Evolutionary conservation across 305 asterid species (phyloP).

Genomic region (Stenogyne calaminthoides): DNA sequence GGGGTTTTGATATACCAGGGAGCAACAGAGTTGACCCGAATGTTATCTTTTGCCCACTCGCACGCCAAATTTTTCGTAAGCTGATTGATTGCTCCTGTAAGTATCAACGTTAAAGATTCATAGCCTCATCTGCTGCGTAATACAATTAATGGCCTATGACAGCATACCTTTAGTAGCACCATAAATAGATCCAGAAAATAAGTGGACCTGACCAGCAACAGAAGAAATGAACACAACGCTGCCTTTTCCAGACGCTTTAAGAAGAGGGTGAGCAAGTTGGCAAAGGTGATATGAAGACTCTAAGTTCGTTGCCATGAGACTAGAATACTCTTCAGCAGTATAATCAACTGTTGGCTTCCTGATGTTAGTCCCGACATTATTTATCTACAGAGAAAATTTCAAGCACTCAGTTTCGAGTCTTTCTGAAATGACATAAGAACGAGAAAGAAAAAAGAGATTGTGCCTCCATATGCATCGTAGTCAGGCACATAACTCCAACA

Average conservation of each 20-base stretch:
- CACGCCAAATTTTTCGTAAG: conserved; percentile 87
- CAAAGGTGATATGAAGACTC: conserved; percentile 85
- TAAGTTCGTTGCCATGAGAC: conserved; percentile 75
- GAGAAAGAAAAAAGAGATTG: background rate
- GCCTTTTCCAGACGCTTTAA: conserved; percentile 79
- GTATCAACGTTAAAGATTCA: conserved; percentile 11
- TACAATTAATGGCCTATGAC: conserved; percentile 9
- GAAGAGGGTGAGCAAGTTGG: conserved; percentile 82
- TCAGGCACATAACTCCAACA: background rate
- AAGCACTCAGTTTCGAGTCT: conserved; percentile 22
- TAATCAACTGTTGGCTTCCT: conserved; percentile 81
- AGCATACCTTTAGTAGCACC: conserved; percentile 86
- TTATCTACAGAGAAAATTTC: conserved; percentile 51
- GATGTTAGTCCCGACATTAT: conserved; percentile 90
- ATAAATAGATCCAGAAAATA: conserved; percentile 82
- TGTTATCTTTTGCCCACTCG: conserved; percentile 92
- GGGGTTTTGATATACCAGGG: conserved; percentile 94
- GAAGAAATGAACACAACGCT: conserved; percentile 85
- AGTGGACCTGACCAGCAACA: conserved; percentile 70
- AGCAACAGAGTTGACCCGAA: conserved; percentile 87
- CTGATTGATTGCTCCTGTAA: conserved; percentile 92
- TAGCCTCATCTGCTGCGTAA: conserved; percentile 17
- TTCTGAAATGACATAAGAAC: conserved; percentile 4
- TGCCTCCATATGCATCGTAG: background rate
- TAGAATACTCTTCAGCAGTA: conserved; percentile 72